A percentile compares a stretch with the other conserved stretches of the same genome.
phyloP scores from a whole-genome alignment of 805 yeast species.

The Nakazawaea ernobii region DNA sequence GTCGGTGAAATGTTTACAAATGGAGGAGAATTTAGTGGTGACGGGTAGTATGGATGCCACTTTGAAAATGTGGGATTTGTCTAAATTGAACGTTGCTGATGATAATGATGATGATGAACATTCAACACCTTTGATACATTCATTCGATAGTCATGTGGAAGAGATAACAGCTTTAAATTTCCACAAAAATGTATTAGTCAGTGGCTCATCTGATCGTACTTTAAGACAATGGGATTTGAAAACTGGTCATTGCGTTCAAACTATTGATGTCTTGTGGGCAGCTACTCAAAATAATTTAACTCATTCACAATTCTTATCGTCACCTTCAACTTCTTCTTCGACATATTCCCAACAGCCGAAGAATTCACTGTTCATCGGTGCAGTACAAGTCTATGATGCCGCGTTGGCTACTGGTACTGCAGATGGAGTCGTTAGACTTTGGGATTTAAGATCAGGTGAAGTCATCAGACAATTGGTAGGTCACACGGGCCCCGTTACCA shows the following conservation, averaged over 20 bases:
- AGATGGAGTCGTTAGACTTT: conserved; percentile 68
- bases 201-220: conserved; percentile 69
- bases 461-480: conserved; percentile 57
- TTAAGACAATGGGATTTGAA: conserved; percentile 71
- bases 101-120: conserved; percentile 19
- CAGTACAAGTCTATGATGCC: conserved; percentile 66
- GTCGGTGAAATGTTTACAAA: conserved; percentile 52
- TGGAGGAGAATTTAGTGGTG: conserved; percentile 43
- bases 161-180: conserved; percentile 59
- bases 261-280: conserved; percentile 65
- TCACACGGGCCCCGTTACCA: conserved; percentile 64
- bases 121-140: conserved; percentile 33
- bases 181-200: conserved; percentile 46
- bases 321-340: not conserved
- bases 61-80: conserved; percentile 54
- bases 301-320: conserved; percentile 12
- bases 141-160: conserved; percentile 61
- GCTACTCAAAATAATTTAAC: conserved; percentile 24
- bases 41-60: conserved; percentile 63
- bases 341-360: not conserved
- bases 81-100: conserved; percentile 17
- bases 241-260: conserved; percentile 62
- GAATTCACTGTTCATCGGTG: conserved; percentile 46
- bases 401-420: conserved; percentile 76
- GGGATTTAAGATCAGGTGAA: conserved; percentile 73